phyloP scores from a whole-genome alignment of 257 asterid species.

The Salvia hispanica region DNA sequence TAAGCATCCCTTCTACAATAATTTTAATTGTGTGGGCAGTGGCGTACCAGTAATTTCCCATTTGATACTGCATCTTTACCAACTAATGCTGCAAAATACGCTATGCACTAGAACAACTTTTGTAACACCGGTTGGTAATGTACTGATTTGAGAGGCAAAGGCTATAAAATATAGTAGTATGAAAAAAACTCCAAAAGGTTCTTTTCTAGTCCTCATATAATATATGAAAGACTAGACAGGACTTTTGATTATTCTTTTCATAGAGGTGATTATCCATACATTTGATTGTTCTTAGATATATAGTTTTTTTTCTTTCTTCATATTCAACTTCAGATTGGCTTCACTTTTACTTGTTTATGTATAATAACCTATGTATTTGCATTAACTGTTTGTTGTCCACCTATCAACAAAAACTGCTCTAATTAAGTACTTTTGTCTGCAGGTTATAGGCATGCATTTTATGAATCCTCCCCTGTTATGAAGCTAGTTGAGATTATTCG shows the following conservation, averaged over 20 bases:
- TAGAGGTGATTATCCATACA: neutral
- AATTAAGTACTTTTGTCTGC: conserved; percentile 25
- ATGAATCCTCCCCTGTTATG: conserved; percentile 99
- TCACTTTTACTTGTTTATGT: neutral
- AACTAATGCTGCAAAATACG: neutral
- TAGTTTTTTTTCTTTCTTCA: no score
- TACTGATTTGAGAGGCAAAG: neutral
- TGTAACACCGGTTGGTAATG: neutral
- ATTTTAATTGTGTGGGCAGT: neutral
- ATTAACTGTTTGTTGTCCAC: neutral
- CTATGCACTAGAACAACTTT: neutral
- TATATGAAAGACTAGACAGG: neutral
- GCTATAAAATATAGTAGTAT: neutral
- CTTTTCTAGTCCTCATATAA: neutral
- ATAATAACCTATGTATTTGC: neutral
- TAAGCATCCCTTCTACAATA: neutral
- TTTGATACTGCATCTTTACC: conserved; percentile 3
- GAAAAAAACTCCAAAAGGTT: neutral
- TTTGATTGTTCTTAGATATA: neutral
- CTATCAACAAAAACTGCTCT: neutral
- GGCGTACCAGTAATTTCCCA: neutral
- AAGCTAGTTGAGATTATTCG: conserved; percentile 87
- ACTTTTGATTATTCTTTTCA: neutral
- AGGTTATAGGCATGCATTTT: conserved; percentile 98
- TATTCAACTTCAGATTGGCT: neutral